Conservation (phyloP, 805 yeast genomes). For the Myxozyma sirexii region DNA sequence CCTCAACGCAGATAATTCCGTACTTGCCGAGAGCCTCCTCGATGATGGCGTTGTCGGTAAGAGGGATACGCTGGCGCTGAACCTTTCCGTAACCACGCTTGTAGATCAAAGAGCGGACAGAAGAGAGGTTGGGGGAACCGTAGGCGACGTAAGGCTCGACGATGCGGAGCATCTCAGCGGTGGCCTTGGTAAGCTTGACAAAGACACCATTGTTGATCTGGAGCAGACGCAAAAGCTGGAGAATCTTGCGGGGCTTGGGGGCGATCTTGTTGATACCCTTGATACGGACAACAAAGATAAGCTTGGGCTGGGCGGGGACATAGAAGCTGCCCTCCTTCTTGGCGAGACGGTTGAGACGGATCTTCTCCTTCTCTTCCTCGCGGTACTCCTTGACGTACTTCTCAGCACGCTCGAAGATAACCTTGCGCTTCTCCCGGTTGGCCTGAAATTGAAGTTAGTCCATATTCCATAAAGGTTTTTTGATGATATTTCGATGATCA, state of each 20-base stretch:
- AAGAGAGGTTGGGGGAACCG: slow-evolving; percentile 77
- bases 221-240: slow-evolving; percentile 74
- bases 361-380: slow-evolving; percentile 79
- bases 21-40: slow-evolving; percentile 72
- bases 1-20: slow-evolving; percentile 76
- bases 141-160: slow-evolving; percentile 81
- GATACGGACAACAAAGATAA: slow-evolving; percentile 72
- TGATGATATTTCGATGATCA: slow-evolving; percentile 46
- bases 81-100: slow-evolving; percentile 85
- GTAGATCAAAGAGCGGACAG: slow-evolving; percentile 74
- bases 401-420: slow-evolving; percentile 87
- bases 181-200: slow-evolving; percentile 78
- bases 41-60: slow-evolving; percentile 69
- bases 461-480: neutral
- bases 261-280: slow-evolving; percentile 80
- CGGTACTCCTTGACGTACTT: slow-evolving; percentile 90
- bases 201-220: slow-evolving; percentile 82
- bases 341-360: slow-evolving; percentile 86
- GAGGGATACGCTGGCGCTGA: slow-evolving; percentile 74
- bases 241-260: slow-evolving; percentile 81
- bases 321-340: slow-evolving; percentile 92
- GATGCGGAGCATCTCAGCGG: slow-evolving; percentile 72
- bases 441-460: slow-evolving; percentile 41
- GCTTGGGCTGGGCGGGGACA: slow-evolving; percentile 73
- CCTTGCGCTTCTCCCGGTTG: slow-evolving; percentile 55